Conservation (phyloP, 2,329 filamentous ascomycete genomes). For the Sporothrix euskadiensis region DNA sequence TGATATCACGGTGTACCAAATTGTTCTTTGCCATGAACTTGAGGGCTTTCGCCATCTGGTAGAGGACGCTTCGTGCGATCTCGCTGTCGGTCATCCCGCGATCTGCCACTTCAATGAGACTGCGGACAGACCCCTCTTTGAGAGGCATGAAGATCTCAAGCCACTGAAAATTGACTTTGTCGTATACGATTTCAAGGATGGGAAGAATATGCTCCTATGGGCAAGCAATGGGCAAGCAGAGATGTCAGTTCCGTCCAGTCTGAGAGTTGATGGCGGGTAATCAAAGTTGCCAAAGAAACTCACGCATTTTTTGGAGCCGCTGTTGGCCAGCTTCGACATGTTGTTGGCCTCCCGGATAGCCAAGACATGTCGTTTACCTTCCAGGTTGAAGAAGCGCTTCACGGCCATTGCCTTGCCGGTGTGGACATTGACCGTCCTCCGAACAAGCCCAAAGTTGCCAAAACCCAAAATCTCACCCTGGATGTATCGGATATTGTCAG, state of each 20-base stretch:
- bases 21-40: conserved; percentile 47
- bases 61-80: conserved; percentile 25
- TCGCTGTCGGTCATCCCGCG: background rate
- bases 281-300: background rate
- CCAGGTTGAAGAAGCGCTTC: conserved; percentile 36
- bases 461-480: conserved; percentile 33
- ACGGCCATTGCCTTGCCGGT: conserved; percentile 37
- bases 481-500: conserved; percentile 33
- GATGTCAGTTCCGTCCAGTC: background rate
- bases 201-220: conserved; percentile 32
- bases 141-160: conserved; percentile 33
- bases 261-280: background rate
- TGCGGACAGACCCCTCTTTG: conserved; percentile 29
- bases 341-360: conserved; percentile 37
- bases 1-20: conserved; percentile 96
- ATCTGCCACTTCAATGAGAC: background rate
- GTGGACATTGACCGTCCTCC: conserved; percentile 33
- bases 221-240: no score
- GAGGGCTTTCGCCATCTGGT: conserved; percentile 34
- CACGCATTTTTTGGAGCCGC: conserved; percentile 25
- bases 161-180: conserved; percentile 25
- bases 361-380: conserved; percentile 35
- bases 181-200: conserved; percentile 27
- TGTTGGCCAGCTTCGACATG: conserved; percentile 32
- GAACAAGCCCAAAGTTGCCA: conserved; percentile 37